These are phyloP conservation scores for Arxiozyma slooffiae DNA, from an alignment of 1,139 yeast genomes.

Conservation along the genomic window DNA sequence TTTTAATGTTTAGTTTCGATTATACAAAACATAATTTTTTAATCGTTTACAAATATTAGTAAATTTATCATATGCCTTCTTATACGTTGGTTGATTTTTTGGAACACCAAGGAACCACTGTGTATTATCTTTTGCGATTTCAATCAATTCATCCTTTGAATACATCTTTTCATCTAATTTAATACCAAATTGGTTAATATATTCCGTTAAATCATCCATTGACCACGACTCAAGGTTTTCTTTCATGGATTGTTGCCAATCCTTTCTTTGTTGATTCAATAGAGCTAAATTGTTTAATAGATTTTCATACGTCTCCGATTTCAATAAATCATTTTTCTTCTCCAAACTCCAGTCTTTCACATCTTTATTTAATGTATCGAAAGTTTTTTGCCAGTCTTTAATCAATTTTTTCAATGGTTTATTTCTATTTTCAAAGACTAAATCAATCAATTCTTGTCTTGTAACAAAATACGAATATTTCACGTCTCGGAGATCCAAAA, in stretches of 20 bases:
- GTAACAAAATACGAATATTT: slow-evolving; percentile 39
- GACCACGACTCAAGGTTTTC: slow-evolving; percentile 39
- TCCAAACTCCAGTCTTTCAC: slow-evolving; percentile 17
- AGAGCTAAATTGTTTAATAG: slow-evolving; percentile 22
- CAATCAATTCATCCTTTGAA: slow-evolving; percentile 39
- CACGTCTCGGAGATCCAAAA: slow-evolving; percentile 44
- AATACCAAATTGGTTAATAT: slow-evolving; percentile 45
- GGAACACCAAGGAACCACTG: slow-evolving; percentile 30
- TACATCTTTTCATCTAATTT: slow-evolving; percentile 30
- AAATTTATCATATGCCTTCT: slow-evolving; percentile 9
- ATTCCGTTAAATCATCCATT: slow-evolving; percentile 44
- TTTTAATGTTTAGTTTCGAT: background rate
- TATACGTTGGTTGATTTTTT: slow-evolving; percentile 20
- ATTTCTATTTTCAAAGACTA: slow-evolving; percentile 40
- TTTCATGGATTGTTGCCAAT: slow-evolving; percentile 22
- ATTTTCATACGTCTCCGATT: slow-evolving; percentile 30
- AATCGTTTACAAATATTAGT: background rate
- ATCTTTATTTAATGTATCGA: slow-evolving; percentile 3
- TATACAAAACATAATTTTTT: background rate
- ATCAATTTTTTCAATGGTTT: slow-evolving; percentile 34
- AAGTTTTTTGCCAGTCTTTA: slow-evolving; percentile 19
- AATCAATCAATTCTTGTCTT: slow-evolving; percentile 38
- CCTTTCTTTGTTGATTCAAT: slow-evolving; percentile 17
- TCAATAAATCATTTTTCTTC: slow-evolving; percentile 30
- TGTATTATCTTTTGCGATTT: slow-evolving; percentile 41